phyloP scores from a whole-genome alignment of 805 yeast species.

The Pichia ethanolica region DNA sequence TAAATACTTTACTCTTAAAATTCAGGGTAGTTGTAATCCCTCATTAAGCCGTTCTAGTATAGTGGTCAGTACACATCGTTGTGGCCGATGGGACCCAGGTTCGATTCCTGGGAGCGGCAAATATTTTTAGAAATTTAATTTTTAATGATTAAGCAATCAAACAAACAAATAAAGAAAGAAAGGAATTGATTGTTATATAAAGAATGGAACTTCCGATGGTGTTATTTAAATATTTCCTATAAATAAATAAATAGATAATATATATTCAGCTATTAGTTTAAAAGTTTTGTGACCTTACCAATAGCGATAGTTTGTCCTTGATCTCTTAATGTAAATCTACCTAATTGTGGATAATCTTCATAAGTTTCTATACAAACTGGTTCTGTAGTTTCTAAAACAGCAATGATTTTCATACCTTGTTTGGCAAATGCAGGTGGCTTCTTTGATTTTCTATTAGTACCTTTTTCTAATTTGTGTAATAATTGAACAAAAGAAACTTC shows the following conservation, averaged over 20 bases:
- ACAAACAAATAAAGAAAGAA: too few species aligned
- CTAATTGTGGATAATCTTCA: conserved; percentile 89
- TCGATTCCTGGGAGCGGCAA: conserved; percentile 24
- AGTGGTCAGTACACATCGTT: conserved; percentile 22
- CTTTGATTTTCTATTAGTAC: conserved; percentile 93
- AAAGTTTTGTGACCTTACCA: conserved; percentile 90
- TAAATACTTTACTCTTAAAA: too few species aligned
- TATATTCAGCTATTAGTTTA: conserved; percentile 31
- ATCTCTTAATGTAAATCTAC: conserved; percentile 97
- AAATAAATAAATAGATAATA: too few species aligned
- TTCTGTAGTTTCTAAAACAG: conserved; percentile 74
- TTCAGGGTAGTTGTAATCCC: too few species aligned
- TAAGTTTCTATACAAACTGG: conserved; percentile 94
- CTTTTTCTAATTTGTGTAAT: conserved; percentile 90
- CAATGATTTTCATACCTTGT: conserved; percentile 97
- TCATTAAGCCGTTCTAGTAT: conserved; percentile 18
- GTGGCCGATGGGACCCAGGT: conserved; percentile 23
- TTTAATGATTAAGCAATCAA: too few species aligned
- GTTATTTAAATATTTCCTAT: too few species aligned
- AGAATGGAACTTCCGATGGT: too few species aligned
- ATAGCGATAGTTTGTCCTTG: conserved; percentile 98
- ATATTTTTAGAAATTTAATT: too few species aligned
- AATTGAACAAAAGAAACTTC: conserved; percentile 79
- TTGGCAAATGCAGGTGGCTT: conserved; percentile 98
- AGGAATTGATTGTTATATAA: too few species aligned